These are phyloP conservation scores for Microcyclospora tardicrescens DNA, from an alignment of 2,329 filamentous ascomycete species.

Conservation along the genomic window DNA sequence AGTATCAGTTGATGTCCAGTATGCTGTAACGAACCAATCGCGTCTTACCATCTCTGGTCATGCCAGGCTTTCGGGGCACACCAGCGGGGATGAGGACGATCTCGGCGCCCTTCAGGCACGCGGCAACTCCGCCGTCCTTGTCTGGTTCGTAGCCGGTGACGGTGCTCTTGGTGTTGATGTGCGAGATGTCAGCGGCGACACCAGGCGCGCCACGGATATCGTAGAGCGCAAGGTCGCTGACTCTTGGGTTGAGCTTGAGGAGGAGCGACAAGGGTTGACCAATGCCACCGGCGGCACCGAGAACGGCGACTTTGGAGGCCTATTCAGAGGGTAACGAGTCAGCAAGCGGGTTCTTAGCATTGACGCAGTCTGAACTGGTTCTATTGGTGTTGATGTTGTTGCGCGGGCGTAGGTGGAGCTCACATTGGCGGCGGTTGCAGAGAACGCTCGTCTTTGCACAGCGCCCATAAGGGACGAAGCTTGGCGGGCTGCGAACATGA, in stretches of 20 bases:
- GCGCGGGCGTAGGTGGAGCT: slow-evolving; percentile 7
- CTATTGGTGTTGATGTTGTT: background rate
- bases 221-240: slow-evolving; percentile 89
- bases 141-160: slow-evolving; percentile 41
- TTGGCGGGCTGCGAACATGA: slow-evolving; percentile 58
- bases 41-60: slow-evolving; percentile 80
- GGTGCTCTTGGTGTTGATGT: slow-evolving; percentile 97
- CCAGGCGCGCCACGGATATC: slow-evolving; percentile 91
- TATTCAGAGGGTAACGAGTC: slow-evolving; percentile 27
- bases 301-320: slow-evolving; percentile 94
- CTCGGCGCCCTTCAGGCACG: slow-evolving; percentile 67
- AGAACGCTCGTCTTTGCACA: slow-evolving; percentile 40
- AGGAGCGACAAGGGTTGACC: slow-evolving; percentile 95
- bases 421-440: slow-evolving; percentile 40
- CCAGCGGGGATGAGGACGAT: slow-evolving; percentile 96
- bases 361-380: background rate
- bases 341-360: slow-evolving; percentile 1
- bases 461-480: slow-evolving; percentile 31
- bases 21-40: background rate
- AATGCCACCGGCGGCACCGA: slow-evolving; percentile 95
- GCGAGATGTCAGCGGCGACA: slow-evolving; percentile 94
- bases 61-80: slow-evolving; percentile 97
- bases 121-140: slow-evolving; percentile 61
- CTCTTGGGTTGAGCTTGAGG: slow-evolving; percentile 95
- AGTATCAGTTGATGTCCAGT: background rate